phyloP scores from a whole-genome alignment of 345 rosid species.

The Eucalyptus tenuipes region DNA sequence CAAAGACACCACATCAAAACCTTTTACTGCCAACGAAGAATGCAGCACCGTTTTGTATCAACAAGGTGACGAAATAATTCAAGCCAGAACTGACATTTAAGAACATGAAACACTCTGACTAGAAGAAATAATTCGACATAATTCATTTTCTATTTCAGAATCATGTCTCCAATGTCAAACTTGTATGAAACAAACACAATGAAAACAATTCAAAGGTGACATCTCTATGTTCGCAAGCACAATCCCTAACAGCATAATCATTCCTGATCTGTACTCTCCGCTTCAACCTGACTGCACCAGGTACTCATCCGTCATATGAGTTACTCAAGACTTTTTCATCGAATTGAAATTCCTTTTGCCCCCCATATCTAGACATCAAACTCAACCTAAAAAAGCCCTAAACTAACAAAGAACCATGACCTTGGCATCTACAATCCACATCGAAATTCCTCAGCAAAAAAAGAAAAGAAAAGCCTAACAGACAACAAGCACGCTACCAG shows the following conservation, averaged over 20 bases:
- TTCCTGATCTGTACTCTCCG: too few relatives aligned
- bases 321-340: too few relatives aligned
- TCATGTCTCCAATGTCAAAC: neutral
- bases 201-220: accelerated
- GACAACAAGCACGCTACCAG: too few relatives aligned
- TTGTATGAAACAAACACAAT: accelerated
- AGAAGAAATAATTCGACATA: neutral
- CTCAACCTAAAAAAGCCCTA: too few relatives aligned
- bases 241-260: neutral
- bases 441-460: accelerated
- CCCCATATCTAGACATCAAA: too few relatives aligned
- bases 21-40: neutral
- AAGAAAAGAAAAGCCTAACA: too few relatives aligned
- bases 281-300: too few relatives aligned
- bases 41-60: neutral
- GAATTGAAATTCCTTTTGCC: too few relatives aligned
- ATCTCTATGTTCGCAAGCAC: neutral
- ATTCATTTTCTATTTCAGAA: too few relatives aligned
- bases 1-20: neutral
- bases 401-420: too few relatives aligned
- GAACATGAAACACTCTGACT: neutral
- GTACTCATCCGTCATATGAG: accelerated
- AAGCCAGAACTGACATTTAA: neutral
- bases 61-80: neutral
- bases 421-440: too few relatives aligned